Percentiles rank a stretch among this genome's conserved stretches.
phyloP scores from a whole-genome alignment of 176 grass and related monocot genomes.

The Echinochloa phyllopogon region DNA sequence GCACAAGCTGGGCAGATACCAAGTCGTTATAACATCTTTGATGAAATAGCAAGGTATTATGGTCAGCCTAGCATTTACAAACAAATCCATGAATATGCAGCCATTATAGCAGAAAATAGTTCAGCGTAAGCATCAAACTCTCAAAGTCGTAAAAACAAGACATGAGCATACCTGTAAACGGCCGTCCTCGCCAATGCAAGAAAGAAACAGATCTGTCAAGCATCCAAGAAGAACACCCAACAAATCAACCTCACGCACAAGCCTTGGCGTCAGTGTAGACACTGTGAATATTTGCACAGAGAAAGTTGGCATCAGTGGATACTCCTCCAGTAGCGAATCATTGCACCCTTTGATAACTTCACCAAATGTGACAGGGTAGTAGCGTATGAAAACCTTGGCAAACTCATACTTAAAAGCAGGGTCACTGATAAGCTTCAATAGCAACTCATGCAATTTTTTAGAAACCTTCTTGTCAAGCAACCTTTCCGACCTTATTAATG shows the following conservation, averaged over 20 bases:
- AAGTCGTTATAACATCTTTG: background rate
- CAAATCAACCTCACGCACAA: conserved; percentile 85
- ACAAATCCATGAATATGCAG: background rate
- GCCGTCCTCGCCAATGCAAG: conserved; percentile 74
- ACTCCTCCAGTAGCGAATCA: conserved; percentile 58
- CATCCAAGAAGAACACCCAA: conserved; percentile 74
- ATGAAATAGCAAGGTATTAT: background rate
- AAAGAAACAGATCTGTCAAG: conserved; percentile 75
- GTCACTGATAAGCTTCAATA: conserved; percentile 90
- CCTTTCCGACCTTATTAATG: conserved; percentile 63
- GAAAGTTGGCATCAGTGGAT: conserved; percentile 69
- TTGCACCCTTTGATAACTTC: conserved; percentile 68
- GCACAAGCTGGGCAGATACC: background rate
- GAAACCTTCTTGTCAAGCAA: conserved; percentile 72
- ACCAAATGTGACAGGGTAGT: conserved; percentile 70
- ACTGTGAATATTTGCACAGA: conserved; percentile 99
- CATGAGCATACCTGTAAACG: conserved; percentile 70
- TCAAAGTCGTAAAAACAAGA: background rate
- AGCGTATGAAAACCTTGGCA: conserved; percentile 75
- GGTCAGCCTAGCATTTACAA: background rate
- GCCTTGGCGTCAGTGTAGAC: conserved; percentile 65
- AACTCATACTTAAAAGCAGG: conserved; percentile 92
- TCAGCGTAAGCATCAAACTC: conserved; percentile 24
- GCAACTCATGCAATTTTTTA: conserved; percentile 86
- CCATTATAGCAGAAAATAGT: conserved; percentile 2